Evolutionary conservation across 2,329 filamentous ascomycete genomes (phyloP), one percentile per base, ranked within the genome.

Genomic region (Pseudophaeomoniella oleicola): DNA sequence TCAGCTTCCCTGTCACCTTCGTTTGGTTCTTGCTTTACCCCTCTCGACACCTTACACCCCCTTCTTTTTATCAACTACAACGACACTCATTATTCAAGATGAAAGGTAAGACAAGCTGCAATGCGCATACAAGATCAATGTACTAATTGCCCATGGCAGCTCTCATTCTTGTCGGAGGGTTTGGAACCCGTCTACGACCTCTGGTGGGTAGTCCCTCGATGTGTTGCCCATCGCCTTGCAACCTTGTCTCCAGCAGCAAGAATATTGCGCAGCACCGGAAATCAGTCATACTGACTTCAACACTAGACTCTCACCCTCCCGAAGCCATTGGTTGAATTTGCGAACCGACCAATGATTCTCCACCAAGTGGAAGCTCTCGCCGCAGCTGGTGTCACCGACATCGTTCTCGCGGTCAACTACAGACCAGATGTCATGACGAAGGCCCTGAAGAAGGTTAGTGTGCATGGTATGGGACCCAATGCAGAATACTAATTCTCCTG

Each of bases 331-430:
- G 90, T 98, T 55, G 88, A 98, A 67, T 98, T 98, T 56, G 86
- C 77, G 57, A 98, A 98, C 74, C 88, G 90, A 67, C 90, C 87
- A 58, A 98, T 98, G 88, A 96, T 98, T 62, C 73, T 92, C 55
- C 88, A 96, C 66, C 88, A 98, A 66, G 84, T 98, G 52, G 86
- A 94, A 67, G 86, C 85, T 47, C 74, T 98, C 49, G 88, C 90
- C 49, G 81, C 78, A 42, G 88, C 86, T 40, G 88, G 88, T 59
- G 90, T 96, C 46, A 96, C 85, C 44, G 87, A 96, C 66, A 93
- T 98, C 54, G 88, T 98, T 38, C 76, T 98, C 40, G 88, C 90
- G 43, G 90, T 98, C 62, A 98, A 98, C 74, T 98, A 98, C 71
- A 78, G 88, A 49, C 88, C 88, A 30, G 90, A 98, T 71, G 76